Evolutionary conservation across 2,329 filamentous ascomycete genomes (phyloP).

Genomic region (Magnaporthales sp.): DNA sequence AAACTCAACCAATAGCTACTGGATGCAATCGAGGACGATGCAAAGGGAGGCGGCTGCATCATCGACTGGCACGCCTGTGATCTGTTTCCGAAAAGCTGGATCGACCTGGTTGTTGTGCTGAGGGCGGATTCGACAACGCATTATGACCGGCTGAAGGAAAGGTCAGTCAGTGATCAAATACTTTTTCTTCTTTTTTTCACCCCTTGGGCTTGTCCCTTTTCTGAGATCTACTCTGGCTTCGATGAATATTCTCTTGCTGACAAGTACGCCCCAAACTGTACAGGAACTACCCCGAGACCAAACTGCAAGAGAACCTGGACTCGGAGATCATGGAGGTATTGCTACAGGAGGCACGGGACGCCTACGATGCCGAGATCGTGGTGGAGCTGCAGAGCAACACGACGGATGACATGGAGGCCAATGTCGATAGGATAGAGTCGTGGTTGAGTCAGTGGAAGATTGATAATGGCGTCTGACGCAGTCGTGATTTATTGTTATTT

Average conservation of each 20-base stretch:
- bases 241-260: too few species aligned
- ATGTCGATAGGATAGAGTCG: conserved; percentile 71
- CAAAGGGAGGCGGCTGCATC: conserved; percentile 71
- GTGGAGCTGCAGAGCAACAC: conserved; percentile 80
- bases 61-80: conserved; percentile 99
- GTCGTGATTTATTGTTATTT: neutral
- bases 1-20: conserved; percentile 49
- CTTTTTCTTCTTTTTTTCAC: neutral
- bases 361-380: conserved; percentile 79
- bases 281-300: conserved; percentile 74
- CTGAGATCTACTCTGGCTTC: too few species aligned
- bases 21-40: conserved; percentile 79
- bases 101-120: conserved; percentile 90
- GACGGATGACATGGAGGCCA: conserved; percentile 77
- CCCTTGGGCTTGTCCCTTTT: too few species aligned
- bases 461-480: conserved; percentile 33
- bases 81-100: conserved; percentile 84
- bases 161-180: conserved; percentile 43
- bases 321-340: conserved; percentile 96
- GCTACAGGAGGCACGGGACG: conserved; percentile 79
- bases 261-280: neutral
- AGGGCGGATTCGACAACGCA: conserved; percentile 70
- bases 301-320: conserved; percentile 93
- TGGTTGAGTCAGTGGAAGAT: conserved; percentile 82
- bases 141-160: conserved; percentile 72